phyloP scores from a whole-genome alignment of 2,329 filamentous ascomycete genomes.

The Monosporascus sp. region DNA sequence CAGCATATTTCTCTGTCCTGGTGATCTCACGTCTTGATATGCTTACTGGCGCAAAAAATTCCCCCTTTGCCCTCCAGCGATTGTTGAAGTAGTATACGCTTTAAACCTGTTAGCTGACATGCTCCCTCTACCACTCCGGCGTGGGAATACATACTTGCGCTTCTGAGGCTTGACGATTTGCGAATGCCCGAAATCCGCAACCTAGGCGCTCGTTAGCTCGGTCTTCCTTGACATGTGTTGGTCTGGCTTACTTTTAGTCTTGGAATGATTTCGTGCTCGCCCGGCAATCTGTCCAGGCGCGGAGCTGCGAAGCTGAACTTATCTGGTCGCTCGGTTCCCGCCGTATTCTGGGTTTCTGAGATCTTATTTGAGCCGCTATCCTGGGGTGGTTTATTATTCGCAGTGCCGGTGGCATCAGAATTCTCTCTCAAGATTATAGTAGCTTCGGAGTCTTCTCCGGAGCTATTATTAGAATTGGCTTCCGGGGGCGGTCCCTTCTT shows the following conservation, averaged over 20 bases:
- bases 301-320: neutral
- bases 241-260: neutral
- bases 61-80: neutral
- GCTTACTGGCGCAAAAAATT: neutral
- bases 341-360: no score
- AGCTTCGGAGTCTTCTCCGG: no score
- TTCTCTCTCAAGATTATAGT: no score
- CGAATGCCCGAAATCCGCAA: neutral
- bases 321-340: neutral
- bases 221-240: neutral
- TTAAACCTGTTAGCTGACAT: neutral
- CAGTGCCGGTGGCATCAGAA: no score
- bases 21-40: neutral
- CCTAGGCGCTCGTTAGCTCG: neutral
- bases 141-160: neutral
- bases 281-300: neutral
- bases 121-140: neutral
- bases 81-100: neutral
- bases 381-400: no score
- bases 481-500: no score
- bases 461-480: no score
- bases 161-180: neutral
- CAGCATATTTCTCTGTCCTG: neutral
- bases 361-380: no score
- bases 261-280: neutral